Evolutionary conservation across 768 basidiomycete genomes (phyloP), one percentile per base, ranked within the genome.

Genomic region (Russula earlei): DNA sequence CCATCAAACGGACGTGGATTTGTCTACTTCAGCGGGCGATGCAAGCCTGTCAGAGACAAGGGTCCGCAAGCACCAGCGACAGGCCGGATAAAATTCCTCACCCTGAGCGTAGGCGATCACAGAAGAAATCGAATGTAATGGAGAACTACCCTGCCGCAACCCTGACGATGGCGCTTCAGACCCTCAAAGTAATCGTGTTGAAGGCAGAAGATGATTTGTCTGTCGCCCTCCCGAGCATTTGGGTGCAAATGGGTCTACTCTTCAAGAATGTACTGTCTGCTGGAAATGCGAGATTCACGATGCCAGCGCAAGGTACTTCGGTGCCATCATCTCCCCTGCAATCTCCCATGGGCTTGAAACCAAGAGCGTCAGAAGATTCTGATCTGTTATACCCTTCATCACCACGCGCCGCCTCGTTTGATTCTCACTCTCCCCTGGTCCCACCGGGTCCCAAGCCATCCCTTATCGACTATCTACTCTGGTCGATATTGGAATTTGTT

Each of bases 401-500:
- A 10, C 64, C 45, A 50, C 63, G 10, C 60, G 64, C 19, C 52
- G 11, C 17, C 10, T n/a, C 38, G 5, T 47, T 49, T 59, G 70
- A 19, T 65, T 65, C 43, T 62, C 67, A 44, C 64, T 70, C 52
- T 66, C 65, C 54, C 59, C 64, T 49, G 46, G 63, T 11, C 56
- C 60, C 48, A 69, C 63, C 40, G 62, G 59, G 61, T 27, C 52
- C 63, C 67, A 47, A 62, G 19, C 85, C 85, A 3, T 75, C 84
- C 27, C 70, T 84, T 24, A 70, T 86, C 5, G 87, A 90, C 66
- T 89, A 87, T 61, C 69, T 79, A 9, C 71, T 84, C 1, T 88
- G 86, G 86, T 88, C 87, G 3, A 66, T 82, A 27, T 68, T 88
- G 25, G 84, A 87, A 62, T 74, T 85, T 52, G 66, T 85, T 17